These are phyloP conservation scores for Pezicula rhizophila DNA, from an alignment of 2,329 filamentous ascomycete species.

Conservation along the genomic window DNA sequence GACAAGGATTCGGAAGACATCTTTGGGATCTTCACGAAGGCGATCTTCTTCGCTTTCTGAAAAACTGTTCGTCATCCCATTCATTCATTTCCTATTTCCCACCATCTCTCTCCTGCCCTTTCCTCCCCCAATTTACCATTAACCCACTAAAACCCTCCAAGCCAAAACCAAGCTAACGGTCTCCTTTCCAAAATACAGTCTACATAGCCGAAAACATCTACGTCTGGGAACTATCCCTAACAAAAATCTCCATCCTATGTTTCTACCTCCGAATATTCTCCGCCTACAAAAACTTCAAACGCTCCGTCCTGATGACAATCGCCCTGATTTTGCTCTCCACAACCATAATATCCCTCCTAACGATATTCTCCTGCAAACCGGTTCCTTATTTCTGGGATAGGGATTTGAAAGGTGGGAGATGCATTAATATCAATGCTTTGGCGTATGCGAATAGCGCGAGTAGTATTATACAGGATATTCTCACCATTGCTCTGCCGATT, in stretches of 20 bases:
- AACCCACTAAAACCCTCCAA: background rate
- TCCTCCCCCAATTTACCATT: no score
- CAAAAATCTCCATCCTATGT: slow-evolving; percentile 9
- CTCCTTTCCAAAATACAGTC: background rate
- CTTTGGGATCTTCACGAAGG: slow-evolving; percentile 4
- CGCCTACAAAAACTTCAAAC: background rate
- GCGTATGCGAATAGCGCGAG: slow-evolving; percentile 61
- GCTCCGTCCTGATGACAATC: background rate
- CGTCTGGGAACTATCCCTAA: slow-evolving; percentile 5
- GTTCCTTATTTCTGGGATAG: slow-evolving; percentile 11
- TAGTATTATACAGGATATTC: slow-evolving; percentile 62
- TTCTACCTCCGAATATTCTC: slow-evolving; percentile 10
- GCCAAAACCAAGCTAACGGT: background rate
- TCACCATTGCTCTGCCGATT: slow-evolving; percentile 58
- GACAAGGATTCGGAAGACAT: slow-evolving; percentile 7
- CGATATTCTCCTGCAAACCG: slow-evolving; percentile 11
- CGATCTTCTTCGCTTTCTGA: slow-evolving; percentile 3
- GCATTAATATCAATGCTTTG: slow-evolving; percentile 57
- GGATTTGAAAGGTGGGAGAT: slow-evolving; percentile 30
- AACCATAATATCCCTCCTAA: slow-evolving; percentile 4
- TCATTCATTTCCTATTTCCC: no score
- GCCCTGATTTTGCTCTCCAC: slow-evolving; percentile 4
- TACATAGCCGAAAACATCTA: slow-evolving; percentile 12
- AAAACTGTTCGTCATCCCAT: slow-evolving; percentile 1
- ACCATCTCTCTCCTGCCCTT: no score